phyloP scores from a whole-genome alignment of 148 eudicot species.

The Camellia lanceoleosa region DNA sequence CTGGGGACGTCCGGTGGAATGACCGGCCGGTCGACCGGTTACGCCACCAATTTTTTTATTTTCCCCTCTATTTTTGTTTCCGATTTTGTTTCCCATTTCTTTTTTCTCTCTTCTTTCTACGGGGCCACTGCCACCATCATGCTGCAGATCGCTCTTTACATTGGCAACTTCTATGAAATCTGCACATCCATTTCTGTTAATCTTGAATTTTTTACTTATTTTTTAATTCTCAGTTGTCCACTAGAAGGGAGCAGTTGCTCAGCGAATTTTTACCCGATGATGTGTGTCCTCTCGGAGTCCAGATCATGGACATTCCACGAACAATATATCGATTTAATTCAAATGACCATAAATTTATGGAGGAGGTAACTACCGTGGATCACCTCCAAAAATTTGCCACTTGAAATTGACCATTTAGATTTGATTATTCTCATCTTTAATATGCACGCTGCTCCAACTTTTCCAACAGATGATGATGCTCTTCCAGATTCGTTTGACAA shows the following conservation, averaged over 20 bases:
- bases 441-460: slow-evolving; percentile 44
- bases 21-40: no score
- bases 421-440: slow-evolving; percentile 1
- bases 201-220: no score
- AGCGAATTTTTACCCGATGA: slow-evolving; percentile 79
- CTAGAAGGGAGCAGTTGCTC: slow-evolving; percentile 64
- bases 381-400: not conserved
- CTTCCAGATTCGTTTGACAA: slow-evolving; percentile 30
- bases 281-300: slow-evolving; percentile 62
- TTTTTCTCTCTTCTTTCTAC: no score
- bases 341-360: slow-evolving; percentile 36
- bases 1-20: no score
- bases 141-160: no score
- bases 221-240: slow-evolving; percentile 54
- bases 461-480: slow-evolving; percentile 50
- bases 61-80: no score
- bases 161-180: no score
- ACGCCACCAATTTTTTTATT: no score
- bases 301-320: slow-evolving; percentile 35
- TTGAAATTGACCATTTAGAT: not conserved
- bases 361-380: slow-evolving; percentile 46
- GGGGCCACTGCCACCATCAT: no score
- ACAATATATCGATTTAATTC: slow-evolving; percentile 31
- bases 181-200: no score
- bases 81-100: no score